Evolutionary conservation across 257 asterid genomes (phyloP).

Genomic region (Penstemon barbatus): DNA sequence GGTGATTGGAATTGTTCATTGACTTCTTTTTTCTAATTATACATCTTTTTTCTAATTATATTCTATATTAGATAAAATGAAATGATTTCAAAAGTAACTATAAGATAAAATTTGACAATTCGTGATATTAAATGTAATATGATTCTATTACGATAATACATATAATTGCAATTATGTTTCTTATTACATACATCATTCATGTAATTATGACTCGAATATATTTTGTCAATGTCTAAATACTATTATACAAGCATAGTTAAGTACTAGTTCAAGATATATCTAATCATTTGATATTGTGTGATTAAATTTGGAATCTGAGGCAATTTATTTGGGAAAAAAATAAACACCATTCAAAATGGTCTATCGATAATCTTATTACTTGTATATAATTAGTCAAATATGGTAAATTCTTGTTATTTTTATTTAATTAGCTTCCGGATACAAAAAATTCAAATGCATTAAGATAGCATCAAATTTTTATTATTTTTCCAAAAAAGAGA

Average conservation of each 20-base stretch:
- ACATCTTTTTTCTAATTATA: too few species aligned
- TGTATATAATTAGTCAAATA: too few species aligned
- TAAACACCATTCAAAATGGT: too few species aligned
- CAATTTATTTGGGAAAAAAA: not conserved
- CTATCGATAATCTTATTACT: too few species aligned
- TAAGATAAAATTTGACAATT: too few species aligned
- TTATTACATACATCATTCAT: not conserved
- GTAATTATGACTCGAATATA: not conserved
- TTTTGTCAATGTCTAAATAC: not conserved
- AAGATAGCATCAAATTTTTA: too few species aligned
- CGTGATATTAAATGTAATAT: not conserved
- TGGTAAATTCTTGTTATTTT: too few species aligned
- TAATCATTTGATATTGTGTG: not conserved
- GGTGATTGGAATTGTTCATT: not conserved
- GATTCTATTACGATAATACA: not conserved
- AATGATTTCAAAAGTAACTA: too few species aligned
- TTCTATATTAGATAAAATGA: too few species aligned
- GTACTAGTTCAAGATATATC: not conserved
- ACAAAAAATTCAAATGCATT: too few species aligned
- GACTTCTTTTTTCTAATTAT: not conserved
- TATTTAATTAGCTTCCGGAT: too few species aligned
- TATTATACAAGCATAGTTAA: conserved; percentile 9
- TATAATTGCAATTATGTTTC: conserved; percentile 3
- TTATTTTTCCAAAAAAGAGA: too few species aligned
- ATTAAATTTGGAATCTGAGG: not conserved